Evolutionary conservation across 106 monocot species (phyloP).

Genomic region (Dioscorea alata): DNA sequence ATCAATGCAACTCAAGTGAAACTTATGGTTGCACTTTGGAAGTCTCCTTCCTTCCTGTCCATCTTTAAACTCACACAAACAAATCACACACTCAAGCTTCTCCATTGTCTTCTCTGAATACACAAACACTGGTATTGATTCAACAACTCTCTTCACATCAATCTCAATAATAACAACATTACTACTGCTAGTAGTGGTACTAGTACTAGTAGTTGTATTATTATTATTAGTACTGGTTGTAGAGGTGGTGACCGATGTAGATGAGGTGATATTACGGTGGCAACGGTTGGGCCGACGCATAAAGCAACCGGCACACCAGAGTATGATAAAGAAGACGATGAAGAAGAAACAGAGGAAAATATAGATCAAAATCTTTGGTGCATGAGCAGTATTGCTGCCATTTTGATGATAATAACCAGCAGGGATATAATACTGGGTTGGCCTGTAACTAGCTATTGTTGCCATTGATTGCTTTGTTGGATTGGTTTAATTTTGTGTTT

Average conservation of each 20-base stretch:
- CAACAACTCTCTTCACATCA: too few relatives aligned
- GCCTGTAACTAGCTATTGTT: too few relatives aligned
- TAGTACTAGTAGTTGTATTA: too few relatives aligned
- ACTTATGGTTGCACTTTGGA: not conserved
- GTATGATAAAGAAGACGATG: not conserved
- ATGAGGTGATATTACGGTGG: not conserved
- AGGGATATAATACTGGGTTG: too few relatives aligned
- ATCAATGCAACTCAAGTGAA: slow-evolving; percentile 5
- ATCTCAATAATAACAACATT: too few relatives aligned
- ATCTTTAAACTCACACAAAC: slow-evolving; percentile 1
- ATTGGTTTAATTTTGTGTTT: too few relatives aligned
- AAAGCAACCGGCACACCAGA: not conserved
- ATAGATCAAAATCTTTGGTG: too few relatives aligned
- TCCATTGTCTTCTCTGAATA: not conserved
- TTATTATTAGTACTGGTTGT: not conserved
- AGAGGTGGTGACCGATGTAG: not conserved
- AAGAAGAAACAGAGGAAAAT: not conserved
- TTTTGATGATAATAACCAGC: too few relatives aligned
- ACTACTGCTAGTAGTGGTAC: too few relatives aligned
- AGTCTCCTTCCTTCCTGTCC: not conserved
- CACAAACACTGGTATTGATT: too few relatives aligned
- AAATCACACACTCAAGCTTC: slow-evolving; percentile 3
- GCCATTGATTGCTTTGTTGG: too few relatives aligned
- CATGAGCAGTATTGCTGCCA: too few relatives aligned
- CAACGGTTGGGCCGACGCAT: not conserved